Evolutionary conservation across 1,284 basidiomycete species (phyloP), one percentile per base, ranked within the genome.

Genomic region (Exsudoporus floridanus): DNA sequence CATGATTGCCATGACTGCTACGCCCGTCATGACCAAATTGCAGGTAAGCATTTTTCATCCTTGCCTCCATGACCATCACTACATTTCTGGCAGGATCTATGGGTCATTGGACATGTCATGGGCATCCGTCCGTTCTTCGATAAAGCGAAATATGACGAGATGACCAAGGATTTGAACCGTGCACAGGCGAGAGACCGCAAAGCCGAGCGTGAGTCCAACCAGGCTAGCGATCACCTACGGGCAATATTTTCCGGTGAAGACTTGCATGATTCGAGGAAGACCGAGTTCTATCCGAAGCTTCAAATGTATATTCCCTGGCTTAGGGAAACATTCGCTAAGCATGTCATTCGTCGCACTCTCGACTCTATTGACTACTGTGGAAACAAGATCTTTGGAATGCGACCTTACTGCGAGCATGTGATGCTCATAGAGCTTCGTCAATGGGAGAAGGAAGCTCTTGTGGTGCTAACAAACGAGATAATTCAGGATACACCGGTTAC

Each of bases 81-180:
- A n/a, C 27, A 7, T 27, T 27, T 27, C 8, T 9, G 5, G 2
- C 10, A 55, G 55, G 41, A 56, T 27, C 27, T 56, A 5, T 56
- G 49, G 54, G 14, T 56, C 1, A 45, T 56, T 14, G 55, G 54
- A 1, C 30, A 47, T 28, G 1, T 55, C 10, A 45, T 55, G 28
- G 52, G 28, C 1, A 55, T 55, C 3, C 2, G 0, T 0, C 0
- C 0, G 0, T 43, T 55, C 18, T 36, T 6, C 2, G 3, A 55
- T 30, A 40, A 31, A 3, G 0, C 0, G 0, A 0, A 1, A 19
- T 55, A 27, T n/a, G 19, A 56, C 1, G 7, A 19, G 0, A 36
- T 56, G n/a, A 46, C 9, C 0, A 31, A 0, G 2, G 41, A 48
- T 7, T 12, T 56, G 7, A 40, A 30, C 4, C 28, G 19, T 3